Evolutionary conservation across 176 grass and related monocot species (phyloP).

Genomic region (Calamus simplicifolius): DNA sequence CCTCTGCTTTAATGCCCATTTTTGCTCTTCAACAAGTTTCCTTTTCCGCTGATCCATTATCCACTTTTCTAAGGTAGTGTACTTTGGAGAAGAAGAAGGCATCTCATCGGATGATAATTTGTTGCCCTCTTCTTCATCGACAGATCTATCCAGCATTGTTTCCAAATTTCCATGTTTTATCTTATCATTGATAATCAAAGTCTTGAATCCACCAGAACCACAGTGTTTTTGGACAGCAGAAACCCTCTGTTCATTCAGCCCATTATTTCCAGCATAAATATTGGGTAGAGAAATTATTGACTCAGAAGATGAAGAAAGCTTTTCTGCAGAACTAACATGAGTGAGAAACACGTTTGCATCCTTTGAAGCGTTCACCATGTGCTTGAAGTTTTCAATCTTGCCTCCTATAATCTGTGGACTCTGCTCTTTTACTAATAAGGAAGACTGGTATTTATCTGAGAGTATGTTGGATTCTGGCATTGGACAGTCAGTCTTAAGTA

Average conservation of each 20-base stretch:
- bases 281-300: background rate
- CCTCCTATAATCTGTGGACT: slow-evolving; percentile 28
- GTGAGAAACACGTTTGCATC: slow-evolving; percentile 4
- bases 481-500: slow-evolving; percentile 3
- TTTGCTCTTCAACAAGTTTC: slow-evolving; percentile 58
- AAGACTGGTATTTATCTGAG: slow-evolving; percentile 42
- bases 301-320: background rate
- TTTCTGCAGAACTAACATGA: slow-evolving; percentile 8
- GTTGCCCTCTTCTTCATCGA: slow-evolving; percentile 57
- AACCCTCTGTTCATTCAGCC: slow-evolving; percentile 2
- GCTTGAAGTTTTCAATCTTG: slow-evolving; percentile 33
- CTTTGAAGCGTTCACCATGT: slow-evolving; percentile 8
- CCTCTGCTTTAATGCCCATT: slow-evolving; percentile 42
- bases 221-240: slow-evolving; percentile 9
- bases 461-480: slow-evolving; percentile 14
- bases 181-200: background rate
- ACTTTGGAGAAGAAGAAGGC: slow-evolving; percentile 57
- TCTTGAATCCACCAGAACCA: slow-evolving; percentile 12
- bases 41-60: slow-evolving; percentile 72
- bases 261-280: slow-evolving; percentile 5
- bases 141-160: slow-evolving; percentile 39
- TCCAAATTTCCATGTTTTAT: slow-evolving; percentile 4
- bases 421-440: slow-evolving; percentile 38
- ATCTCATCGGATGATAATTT: slow-evolving; percentile 48
- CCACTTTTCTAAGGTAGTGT: slow-evolving; percentile 87